Conservation (phyloP, 2,329 filamentous ascomycete genomes). For the Aulographum hederae region DNA sequence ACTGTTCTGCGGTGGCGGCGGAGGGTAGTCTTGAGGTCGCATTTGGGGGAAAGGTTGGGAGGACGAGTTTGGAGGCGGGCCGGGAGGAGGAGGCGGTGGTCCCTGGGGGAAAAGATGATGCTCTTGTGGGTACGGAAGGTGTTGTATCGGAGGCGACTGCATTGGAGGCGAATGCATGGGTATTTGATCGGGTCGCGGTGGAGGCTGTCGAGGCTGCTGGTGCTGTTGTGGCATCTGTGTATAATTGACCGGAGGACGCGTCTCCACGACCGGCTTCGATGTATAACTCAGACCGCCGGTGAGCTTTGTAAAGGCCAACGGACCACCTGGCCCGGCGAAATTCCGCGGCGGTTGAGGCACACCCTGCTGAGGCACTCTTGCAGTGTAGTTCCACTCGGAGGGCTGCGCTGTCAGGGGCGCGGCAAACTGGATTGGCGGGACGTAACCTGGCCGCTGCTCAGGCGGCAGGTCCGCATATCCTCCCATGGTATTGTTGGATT, state of each 20-base stretch:
- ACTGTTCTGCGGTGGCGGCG: slow-evolving; percentile 1
- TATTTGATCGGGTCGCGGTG: background rate
- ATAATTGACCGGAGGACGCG: slow-evolving; percentile 17
- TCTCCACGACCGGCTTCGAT: background rate
- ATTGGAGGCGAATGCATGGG: background rate
- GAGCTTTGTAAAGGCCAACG: background rate
- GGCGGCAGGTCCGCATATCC: slow-evolving; percentile 25
- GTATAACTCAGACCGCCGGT: background rate
- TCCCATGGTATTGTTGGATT: slow-evolving; percentile 25
- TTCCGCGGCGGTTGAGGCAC: background rate
- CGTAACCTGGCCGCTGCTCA: slow-evolving; percentile 22
- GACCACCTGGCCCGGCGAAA: too few relatives aligned
- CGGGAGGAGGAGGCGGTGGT: background rate
- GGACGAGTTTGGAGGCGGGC: background rate
- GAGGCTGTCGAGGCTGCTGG: background rate
- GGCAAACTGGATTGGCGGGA: background rate
- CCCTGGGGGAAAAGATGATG: background rate
- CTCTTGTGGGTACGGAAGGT: background rate
- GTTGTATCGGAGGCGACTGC: background rate
- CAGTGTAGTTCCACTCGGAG: background rate
- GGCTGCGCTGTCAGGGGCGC: too few relatives aligned
- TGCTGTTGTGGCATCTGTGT: slow-evolving; percentile 18
- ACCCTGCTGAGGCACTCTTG: background rate
- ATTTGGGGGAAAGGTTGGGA: background rate
- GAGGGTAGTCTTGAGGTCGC: slow-evolving; percentile 4